These are phyloP conservation scores for Euphorbia peplus DNA, from an alignment of 345 rosid genomes.

Conservation along the genomic window DNA sequence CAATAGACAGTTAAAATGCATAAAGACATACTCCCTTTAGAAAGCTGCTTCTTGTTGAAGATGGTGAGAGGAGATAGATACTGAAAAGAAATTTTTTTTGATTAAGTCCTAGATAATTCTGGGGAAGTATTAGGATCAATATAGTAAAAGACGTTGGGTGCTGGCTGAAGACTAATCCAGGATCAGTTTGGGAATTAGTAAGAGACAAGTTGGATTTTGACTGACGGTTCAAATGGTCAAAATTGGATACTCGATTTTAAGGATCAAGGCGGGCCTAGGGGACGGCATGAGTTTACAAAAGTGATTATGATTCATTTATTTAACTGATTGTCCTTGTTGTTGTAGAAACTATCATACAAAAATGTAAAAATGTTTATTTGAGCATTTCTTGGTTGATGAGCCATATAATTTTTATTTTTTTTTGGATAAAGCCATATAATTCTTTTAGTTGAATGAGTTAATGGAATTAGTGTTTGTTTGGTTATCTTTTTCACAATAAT, in stretches of 20 bases:
- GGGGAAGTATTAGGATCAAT: too few species aligned
- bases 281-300: too few species aligned
- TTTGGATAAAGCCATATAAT: background rate
- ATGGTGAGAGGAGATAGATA: background rate
- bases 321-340: background rate
- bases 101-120: background rate
- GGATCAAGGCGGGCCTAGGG: background rate
- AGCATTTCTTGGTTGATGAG: background rate
- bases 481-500: too few species aligned
- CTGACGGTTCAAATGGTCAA: too few species aligned
- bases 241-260: too few species aligned
- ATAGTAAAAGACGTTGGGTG: too few species aligned
- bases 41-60: conserved; percentile 7
- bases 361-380: background rate
- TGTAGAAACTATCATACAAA: background rate
- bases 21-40: conserved; percentile 24
- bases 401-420: background rate
- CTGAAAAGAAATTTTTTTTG: background rate
- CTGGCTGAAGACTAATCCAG: too few species aligned
- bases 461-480: too few species aligned
- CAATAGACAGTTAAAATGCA: conserved; percentile 47
- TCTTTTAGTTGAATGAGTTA: too few species aligned
- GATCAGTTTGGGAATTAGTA: too few species aligned
- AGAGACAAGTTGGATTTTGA: too few species aligned
- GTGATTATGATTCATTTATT: background rate